Percentiles rank a stretch among this genome's conserved stretches.
Conservation (phyloP, 2,329 filamentous ascomycete species). For the Xylariaceae sp. region DNA sequence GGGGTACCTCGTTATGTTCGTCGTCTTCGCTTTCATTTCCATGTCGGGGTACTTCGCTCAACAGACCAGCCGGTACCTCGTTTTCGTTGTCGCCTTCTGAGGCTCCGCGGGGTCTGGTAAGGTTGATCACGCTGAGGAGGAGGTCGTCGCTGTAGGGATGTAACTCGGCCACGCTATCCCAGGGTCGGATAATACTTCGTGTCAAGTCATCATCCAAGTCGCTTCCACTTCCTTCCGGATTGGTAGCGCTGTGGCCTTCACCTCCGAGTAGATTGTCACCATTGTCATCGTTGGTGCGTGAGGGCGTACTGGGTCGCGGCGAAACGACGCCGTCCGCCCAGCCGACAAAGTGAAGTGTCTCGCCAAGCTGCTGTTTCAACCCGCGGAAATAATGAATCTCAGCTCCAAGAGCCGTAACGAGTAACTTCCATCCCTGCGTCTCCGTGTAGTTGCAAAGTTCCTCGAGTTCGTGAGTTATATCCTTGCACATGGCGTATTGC, state of each 20-base stretch:
- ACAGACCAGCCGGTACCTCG: conserved; percentile 18
- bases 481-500: conserved; percentile 52
- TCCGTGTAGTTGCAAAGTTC: conserved; percentile 51
- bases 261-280: conserved; percentile 17
- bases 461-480: conserved; percentile 50
- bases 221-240: conserved; percentile 9
- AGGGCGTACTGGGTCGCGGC: conserved; percentile 5
- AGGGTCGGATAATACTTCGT: conserved; percentile 33
- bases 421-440: conserved; percentile 62
- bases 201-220: conserved; percentile 26
- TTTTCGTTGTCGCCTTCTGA: conserved; percentile 16
- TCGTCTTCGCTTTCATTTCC: conserved; percentile 18
- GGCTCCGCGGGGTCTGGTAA: background rate
- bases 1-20: conserved; percentile 27
- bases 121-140: background rate
- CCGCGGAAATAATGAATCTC: conserved; percentile 63
- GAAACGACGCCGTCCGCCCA: conserved; percentile 23
- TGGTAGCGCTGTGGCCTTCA: conserved; percentile 7
- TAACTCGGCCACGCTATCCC: conserved; percentile 30
- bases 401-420: conserved; percentile 70
- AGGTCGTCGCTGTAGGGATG: conserved; percentile 31
- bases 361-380: conserved; percentile 51
- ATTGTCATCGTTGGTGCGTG: background rate
- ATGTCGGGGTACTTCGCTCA: conserved; percentile 13
- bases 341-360: conserved; percentile 32